Percentiles rank a stretch among this genome's conserved stretches.
Conservation (phyloP, 2,329 filamentous ascomycete genomes). For the Didymella exigua region DNA sequence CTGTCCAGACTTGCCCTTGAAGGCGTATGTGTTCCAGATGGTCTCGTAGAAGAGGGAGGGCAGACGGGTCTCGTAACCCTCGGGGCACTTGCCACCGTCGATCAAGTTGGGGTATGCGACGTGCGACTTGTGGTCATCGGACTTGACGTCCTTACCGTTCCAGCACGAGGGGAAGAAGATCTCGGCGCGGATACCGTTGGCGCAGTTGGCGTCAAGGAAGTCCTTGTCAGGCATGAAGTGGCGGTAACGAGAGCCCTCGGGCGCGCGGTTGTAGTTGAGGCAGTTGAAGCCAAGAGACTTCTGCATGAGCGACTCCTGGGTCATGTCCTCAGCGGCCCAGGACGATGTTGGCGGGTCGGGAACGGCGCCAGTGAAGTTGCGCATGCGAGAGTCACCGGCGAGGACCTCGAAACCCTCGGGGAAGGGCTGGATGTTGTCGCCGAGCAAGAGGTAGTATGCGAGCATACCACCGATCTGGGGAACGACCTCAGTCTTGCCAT, state of each 20-base stretch:
- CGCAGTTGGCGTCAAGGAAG: constrained; percentile 80
- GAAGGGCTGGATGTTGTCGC: constrained; percentile 72
- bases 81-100: constrained; percentile 61
- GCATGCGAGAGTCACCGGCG: constrained; percentile 65
- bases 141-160: constrained; percentile 64
- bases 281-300: constrained; percentile 95
- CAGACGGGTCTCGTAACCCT: constrained; percentile 60
- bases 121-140: constrained; percentile 68
- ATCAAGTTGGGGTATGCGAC: constrained; percentile 64
- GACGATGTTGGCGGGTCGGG: constrained; percentile 71
- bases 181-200: constrained; percentile 75
- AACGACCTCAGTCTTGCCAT: constrained; percentile 69
- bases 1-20: constrained; percentile 58
- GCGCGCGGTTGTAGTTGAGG: constrained; percentile 71
- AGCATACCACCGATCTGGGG: constrained; percentile 58
- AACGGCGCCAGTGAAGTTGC: constrained; percentile 62
- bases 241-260: constrained; percentile 78
- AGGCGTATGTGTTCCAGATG: constrained; percentile 60
- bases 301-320: constrained; percentile 73
- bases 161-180: constrained; percentile 79
- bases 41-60: constrained; percentile 67
- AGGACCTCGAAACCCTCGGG: constrained; percentile 74
- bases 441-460: constrained; percentile 80
- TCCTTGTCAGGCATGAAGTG: constrained; percentile 81
- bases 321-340: constrained; percentile 69